Evolutionary conservation across 768 basidiomycete genomes (phyloP).

Genomic region (Boletus rubroflammeus): DNA sequence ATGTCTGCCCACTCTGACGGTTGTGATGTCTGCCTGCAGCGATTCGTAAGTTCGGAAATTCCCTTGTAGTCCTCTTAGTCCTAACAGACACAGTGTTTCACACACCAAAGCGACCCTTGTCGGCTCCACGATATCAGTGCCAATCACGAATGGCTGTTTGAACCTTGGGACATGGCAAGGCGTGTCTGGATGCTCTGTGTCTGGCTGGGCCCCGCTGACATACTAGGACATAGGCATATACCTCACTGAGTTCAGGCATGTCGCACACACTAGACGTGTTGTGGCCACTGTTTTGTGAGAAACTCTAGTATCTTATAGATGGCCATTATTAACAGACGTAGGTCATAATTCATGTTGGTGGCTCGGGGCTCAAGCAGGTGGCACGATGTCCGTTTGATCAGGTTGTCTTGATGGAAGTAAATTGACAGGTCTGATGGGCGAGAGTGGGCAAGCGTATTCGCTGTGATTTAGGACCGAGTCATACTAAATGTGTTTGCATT

Average conservation of each 20-base stretch:
- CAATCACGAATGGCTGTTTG: slow-evolving; percentile 74
- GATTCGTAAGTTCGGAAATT: slow-evolving; percentile 58
- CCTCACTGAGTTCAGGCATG: slow-evolving; percentile 78
- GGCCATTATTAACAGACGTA: slow-evolving; percentile 2
- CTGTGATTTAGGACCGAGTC: background rate
- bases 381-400: background rate
- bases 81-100: slow-evolving; percentile 55
- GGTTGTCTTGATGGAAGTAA: background rate
- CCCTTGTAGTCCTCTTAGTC: background rate
- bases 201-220: slow-evolving; percentile 1
- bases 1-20: slow-evolving; percentile 2
- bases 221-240: slow-evolving; percentile 65
- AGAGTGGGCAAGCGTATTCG: background rate
- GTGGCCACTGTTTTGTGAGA: slow-evolving; percentile 81
- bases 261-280: slow-evolving; percentile 59
- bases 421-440: background rate
- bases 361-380: background rate
- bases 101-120: slow-evolving; percentile 89
- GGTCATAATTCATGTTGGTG: slow-evolving; percentile 4
- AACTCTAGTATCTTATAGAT: background rate
- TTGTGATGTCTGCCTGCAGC: slow-evolving; percentile 35
- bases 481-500: background rate
- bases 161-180: slow-evolving; percentile 95
- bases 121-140: slow-evolving; percentile 77
- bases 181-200: slow-evolving; percentile 21